Evolutionary conservation across 2,329 filamentous ascomycete species (phyloP).

Genomic region (Botrytis paeoniae): DNA sequence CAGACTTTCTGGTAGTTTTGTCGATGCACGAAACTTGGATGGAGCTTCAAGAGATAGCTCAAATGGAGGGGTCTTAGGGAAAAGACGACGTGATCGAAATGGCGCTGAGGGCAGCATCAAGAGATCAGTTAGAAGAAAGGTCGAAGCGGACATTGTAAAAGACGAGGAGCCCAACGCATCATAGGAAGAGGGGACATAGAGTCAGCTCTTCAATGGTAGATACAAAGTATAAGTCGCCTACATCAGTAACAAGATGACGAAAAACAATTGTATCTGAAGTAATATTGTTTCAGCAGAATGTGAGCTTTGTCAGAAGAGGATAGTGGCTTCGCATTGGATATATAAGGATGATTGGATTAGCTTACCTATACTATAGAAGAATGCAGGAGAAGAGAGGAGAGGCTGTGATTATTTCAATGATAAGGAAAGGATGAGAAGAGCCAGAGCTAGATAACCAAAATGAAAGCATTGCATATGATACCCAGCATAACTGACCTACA

Average conservation of each 20-base stretch:
- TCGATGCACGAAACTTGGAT: neutral
- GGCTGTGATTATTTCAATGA: neutral
- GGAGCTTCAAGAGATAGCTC: neutral
- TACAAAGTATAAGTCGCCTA: neutral
- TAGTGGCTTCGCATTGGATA: neutral
- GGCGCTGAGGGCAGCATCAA: neutral
- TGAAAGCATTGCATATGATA: neutral
- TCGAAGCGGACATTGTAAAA: neutral
- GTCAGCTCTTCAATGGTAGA: neutral
- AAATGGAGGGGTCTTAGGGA: neutral
- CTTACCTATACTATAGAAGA: neutral
- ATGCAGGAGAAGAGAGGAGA: neutral
- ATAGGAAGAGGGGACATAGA: neutral
- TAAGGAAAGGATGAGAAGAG: neutral
- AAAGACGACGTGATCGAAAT: neutral
- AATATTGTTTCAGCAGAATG: neutral
- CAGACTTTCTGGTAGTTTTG: neutral
- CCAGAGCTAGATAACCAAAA: neutral
- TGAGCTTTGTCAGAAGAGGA: neutral
- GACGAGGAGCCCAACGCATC: neutral
- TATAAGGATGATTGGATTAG: neutral
- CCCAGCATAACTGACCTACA: neutral
- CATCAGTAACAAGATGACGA: neutral
- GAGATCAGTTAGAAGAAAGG: neutral
- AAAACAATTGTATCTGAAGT: too few relatives aligned